Percentiles rank a stretch among this genome's conserved stretches.
These are phyloP conservation scores for Stachybotrys chartarum DNA, from an alignment of 2,329 filamentous ascomycete species.

Conservation along the genomic window DNA sequence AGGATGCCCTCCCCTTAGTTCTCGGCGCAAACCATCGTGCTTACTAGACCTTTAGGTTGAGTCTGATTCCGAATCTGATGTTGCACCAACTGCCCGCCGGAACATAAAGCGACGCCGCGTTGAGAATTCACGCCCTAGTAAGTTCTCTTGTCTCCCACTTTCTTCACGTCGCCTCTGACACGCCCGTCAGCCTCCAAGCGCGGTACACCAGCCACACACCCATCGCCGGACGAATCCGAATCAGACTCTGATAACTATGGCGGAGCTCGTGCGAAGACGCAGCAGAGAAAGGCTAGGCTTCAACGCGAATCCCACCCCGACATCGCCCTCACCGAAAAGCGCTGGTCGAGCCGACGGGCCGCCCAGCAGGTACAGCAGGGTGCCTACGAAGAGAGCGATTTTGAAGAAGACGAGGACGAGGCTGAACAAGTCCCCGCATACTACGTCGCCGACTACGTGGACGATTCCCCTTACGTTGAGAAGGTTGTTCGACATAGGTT, in stretches of 20 bases:
- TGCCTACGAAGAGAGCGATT: constrained; percentile 59
- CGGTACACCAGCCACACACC: constrained; percentile 46
- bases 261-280: constrained; percentile 60
- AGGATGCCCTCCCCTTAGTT: constrained; percentile 18
- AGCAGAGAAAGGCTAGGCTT: constrained; percentile 71
- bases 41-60: constrained; percentile 29
- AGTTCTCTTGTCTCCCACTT: constrained; percentile 16
- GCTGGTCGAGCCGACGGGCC: constrained; percentile 83
- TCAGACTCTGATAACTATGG: constrained; percentile 76
- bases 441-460: constrained; percentile 62
- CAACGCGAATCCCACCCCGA: constrained; percentile 61
- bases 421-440: constrained; percentile 52
- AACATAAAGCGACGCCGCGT: constrained; percentile 63
- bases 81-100: constrained; percentile 48
- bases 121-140: constrained; percentile 58
- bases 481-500: constrained; percentile 81
- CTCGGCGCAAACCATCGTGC: not conserved
- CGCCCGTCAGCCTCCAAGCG: constrained; percentile 48
- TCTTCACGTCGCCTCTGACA: constrained; percentile 7
- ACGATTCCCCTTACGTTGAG: constrained; percentile 81
- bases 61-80: constrained; percentile 67
- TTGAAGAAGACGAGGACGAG: constrained; percentile 59
- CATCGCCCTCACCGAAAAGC: constrained; percentile 68
- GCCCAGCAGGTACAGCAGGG: constrained; percentile 64
- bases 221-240: constrained; percentile 54